These are phyloP conservation scores for Plasmodium inui DNA, from an alignment of 169 alveolate species.

Conservation along the genomic window DNA sequence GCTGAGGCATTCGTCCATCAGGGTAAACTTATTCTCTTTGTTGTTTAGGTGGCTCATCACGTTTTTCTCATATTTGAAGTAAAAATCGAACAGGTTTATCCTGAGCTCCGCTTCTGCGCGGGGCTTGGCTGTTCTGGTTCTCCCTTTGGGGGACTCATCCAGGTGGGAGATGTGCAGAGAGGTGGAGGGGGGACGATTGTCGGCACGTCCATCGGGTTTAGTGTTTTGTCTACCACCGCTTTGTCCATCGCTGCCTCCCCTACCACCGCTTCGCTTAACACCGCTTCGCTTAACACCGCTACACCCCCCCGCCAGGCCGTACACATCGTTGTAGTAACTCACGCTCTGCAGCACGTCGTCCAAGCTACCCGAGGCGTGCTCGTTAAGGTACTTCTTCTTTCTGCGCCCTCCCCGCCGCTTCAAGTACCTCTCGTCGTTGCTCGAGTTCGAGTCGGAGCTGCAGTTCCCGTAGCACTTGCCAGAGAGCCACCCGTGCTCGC, in stretches of 20 bases:
- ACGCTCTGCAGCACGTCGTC: conserved; percentile 44
- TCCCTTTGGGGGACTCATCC: not conserved
- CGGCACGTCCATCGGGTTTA: no score
- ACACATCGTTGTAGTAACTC: conserved; percentile 62
- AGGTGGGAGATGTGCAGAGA: no score
- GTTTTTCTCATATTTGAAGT: conserved; percentile 63
- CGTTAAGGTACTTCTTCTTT: not conserved
- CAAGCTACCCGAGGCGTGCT: conserved; percentile 20
- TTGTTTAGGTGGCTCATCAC: conserved; percentile 42
- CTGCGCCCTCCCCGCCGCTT: not conserved
- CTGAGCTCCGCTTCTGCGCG: not conserved
- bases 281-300: not conserved
- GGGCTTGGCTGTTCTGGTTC: no score
- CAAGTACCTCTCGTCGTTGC: conserved; percentile 47
- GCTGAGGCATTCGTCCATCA: conserved; percentile 49
- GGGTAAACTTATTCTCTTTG: conserved; percentile 51
- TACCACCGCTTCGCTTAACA: no score
- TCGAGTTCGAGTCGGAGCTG: conserved; percentile 63
- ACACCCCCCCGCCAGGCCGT: conserved; percentile 3
- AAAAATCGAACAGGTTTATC: conserved; percentile 44
- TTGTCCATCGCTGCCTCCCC: no score
- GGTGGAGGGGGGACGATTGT: no score
- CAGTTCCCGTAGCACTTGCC: conserved; percentile 45
- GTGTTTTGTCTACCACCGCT: not conserved
- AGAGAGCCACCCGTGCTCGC: not conserved